Base-by-base conservation (phyloP, 345 rosid species). In the Salix udensis region DNA sequence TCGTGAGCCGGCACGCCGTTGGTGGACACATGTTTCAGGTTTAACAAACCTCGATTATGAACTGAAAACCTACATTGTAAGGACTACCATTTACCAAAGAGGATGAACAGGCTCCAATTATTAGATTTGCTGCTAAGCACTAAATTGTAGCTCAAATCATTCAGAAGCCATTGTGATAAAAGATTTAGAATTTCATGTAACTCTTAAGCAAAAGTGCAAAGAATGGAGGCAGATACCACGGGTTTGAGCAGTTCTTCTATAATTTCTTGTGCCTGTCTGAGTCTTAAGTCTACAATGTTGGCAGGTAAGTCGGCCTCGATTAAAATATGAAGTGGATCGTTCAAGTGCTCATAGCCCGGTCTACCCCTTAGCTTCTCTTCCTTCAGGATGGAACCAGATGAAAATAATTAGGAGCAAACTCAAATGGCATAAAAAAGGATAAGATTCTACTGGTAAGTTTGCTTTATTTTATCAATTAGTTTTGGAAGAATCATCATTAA, bases 161-260 rank as follows among this genome's bases (percentile, higher is more conserved):
- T 9, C 64, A 58, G 10, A 58, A 23, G 64, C 26, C 12, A 42
- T 42, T 21, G 74, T 21, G 14, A 52, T 52, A 7, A 48, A 37
- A 46, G 44, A 58, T 5, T 42, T 50, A 46, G 15, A 74, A 53
- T 68, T 42, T 21, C 34, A n/a, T 19, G 14, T 50, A 62, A 72
- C 13, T 40, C 50, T 2, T 21, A 74, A 71, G 37, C 15, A 82
- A 28, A 55, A 50, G 18, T 34, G 60, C 58, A 58, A 40, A 81
- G 75, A 78, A 73, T 50, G 64, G 28, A 23, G 83, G 55, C 68
- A 80, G 83, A 64, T 82, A 92, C 98, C 97, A 94, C 97, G 68
- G 97, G 98, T 73, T 91, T 92, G 72, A 94, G 98, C 74, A 93
- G 87, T 84, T 93, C 98, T 86, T 89, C 97, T 18, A 95, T 93